Conservation (phyloP, 129 eudicot species). For the Chrysanthemum lavandulifolium region DNA sequence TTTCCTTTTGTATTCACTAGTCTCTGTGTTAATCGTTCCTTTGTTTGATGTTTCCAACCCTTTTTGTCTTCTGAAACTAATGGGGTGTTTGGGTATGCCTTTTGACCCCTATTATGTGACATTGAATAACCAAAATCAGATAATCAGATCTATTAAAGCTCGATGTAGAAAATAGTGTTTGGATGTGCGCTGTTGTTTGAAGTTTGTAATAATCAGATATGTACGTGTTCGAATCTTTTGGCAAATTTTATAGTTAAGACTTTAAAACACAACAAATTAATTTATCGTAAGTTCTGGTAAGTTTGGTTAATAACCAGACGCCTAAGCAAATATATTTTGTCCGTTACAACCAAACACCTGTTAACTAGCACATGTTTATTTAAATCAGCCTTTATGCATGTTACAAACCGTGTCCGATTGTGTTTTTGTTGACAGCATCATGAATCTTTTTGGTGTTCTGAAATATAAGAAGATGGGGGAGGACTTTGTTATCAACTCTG, state of each 20-base stretch:
- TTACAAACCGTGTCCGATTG: neutral
- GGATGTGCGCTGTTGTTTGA: constrained; percentile 1
- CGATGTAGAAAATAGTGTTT: constrained; percentile 6
- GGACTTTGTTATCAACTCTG: constrained; percentile 83
- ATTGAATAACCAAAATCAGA: constrained; percentile 4
- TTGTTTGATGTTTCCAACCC: neutral
- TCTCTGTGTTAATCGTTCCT: neutral
- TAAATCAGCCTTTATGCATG: neutral
- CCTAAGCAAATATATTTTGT: too few species aligned
- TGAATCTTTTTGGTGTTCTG: constrained; percentile 97
- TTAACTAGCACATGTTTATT: neutral
- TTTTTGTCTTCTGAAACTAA: constrained; percentile 19
- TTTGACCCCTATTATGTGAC: neutral
- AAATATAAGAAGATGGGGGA: constrained; percentile 99
- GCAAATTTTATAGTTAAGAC: too few species aligned
- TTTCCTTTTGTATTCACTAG: neutral
- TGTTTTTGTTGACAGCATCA: constrained; percentile 48
- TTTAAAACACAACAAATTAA: too few species aligned
- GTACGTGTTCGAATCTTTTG: too few species aligned
- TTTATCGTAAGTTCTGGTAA: too few species aligned
- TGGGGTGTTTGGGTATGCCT: constrained; percentile 14
- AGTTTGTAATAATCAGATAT: constrained; percentile 13
- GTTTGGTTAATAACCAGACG: too few species aligned
- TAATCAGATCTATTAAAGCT: neutral
- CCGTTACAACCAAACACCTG: constrained; percentile 1